A percentile compares a stretch with the other conserved stretches of the same genome.
Conservation (phyloP, 495 filamentous ascomycete species). For the Podospora tetraspora region DNA sequence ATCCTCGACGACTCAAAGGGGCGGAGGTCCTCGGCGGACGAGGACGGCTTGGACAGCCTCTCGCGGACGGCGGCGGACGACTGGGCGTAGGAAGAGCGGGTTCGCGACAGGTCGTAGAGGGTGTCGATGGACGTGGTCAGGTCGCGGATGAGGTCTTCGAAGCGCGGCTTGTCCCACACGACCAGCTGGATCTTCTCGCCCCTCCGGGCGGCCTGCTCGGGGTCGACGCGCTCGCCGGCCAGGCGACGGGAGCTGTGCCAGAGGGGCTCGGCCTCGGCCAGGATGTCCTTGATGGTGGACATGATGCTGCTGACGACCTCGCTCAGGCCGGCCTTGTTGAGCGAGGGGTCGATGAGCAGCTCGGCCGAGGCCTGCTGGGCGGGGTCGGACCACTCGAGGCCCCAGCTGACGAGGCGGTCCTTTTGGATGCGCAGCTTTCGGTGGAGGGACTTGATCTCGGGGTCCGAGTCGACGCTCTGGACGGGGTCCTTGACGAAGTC, state of each 20-base stretch:
- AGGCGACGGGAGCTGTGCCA: slow-evolving; percentile 50
- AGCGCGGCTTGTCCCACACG: slow-evolving; percentile 55
- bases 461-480: slow-evolving; percentile 50
- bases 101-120: slow-evolving; percentile 77
- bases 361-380: slow-evolving; percentile 56
- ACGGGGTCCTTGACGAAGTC: slow-evolving; percentile 72
- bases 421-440: slow-evolving; percentile 61
- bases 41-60: slow-evolving; percentile 24
- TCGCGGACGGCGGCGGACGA: slow-evolving; percentile 23
- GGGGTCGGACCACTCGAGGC: slow-evolving; percentile 80
- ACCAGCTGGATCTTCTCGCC: slow-evolving; percentile 46
- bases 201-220: slow-evolving; percentile 27
- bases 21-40: slow-evolving; percentile 40
- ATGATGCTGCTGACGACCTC: slow-evolving; percentile 86
- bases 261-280: slow-evolving; percentile 79
- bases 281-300: slow-evolving; percentile 78
- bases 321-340: slow-evolving; percentile 76
- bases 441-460: slow-evolving; percentile 51
- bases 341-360: slow-evolving; percentile 68
- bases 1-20: slow-evolving; percentile 52
- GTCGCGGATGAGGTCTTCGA: slow-evolving; percentile 67
- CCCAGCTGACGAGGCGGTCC: slow-evolving; percentile 79
- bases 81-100: slow-evolving; percentile 48
- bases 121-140: slow-evolving; percentile 83
- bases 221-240: slow-evolving; percentile 38